Evolutionary conservation across 2,329 filamentous ascomycete species (phyloP), one percentile per base, ranked within the genome.

Genomic region (Fusarium albosuccineum): DNA sequence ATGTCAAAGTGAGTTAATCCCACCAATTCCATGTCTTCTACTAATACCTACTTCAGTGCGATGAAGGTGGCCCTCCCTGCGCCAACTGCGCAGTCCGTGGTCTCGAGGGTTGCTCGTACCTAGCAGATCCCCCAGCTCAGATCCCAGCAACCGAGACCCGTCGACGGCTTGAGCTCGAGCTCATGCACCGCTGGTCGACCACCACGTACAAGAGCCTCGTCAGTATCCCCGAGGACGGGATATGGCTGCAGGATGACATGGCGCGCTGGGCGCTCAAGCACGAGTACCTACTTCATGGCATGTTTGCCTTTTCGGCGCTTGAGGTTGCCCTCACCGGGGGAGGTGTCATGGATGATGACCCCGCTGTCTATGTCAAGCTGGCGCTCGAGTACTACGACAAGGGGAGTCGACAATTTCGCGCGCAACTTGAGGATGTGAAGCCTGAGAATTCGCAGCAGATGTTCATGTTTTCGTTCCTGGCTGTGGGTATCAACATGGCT

Each of bases 121-220:
- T 65, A 46, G 16, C 56, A 6, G 54, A 64, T 2, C 57, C 67
- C 14, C 58, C 55, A 5, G 8, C 59, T 9, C 56, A 61, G 1
- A 17, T 60, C 9, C 54, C 64, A 26, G 55, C 66, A n/a, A 56
- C 62, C 22, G 66, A 71, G 4, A 61, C 63, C 9, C 71, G 68
- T 0, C 70, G 76, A 29, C 66, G 76, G 14, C 70, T 81, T 26
- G 83, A 85, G 58, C 76, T 86, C 9, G 83, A 85, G 60, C 70
- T 86, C 44, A 84, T 86, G 81, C 83, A 86, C 64, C 81, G 81
- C 29, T 86, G 82, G 78, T 80, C 82, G 2, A 83, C 80, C 0
- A 77, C 76, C 16, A 85, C 82, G 0, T 85, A 79, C 65, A 76
- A 76, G 16, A 74, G 73, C 39, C 69, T 81, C 36, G 75, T 68